Evolutionary conservation across 2,329 filamentous ascomycete species (phyloP), one percentile per base, ranked within the genome.

Genomic region (Passalora sequoiae): DNA sequence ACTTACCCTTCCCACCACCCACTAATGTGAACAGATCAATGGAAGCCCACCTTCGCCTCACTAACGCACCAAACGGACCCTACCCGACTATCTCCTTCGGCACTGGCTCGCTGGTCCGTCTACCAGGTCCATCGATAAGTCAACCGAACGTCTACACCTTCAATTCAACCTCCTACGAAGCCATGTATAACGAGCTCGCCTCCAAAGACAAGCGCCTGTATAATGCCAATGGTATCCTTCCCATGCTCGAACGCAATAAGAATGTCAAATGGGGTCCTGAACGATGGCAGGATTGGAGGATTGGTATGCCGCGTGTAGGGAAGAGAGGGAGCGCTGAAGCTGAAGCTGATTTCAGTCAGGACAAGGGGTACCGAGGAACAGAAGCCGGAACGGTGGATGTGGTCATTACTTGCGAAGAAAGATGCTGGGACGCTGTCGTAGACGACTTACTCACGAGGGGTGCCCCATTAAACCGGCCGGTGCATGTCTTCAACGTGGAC

Each of bases 31-130:
- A 21, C 58, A 86, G 84, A 66, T 88, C 87, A n/a, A 97, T 98
- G 92, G 92, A 97, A 75, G 91, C 91, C n/a, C 92, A 98, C 67
- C 80, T 96, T 20, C 86, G 87, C 51, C 82, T 98, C 24, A 87
- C 92, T 4, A 78, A 85, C 47, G 86, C 88, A 4, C 56, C 59
- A 1, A 56, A 63, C 36, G 35, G 36, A 2, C 55, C 59, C 4
- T 97, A 92, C 61, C 92, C 92, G n/a, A 91, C 95, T 56, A 94
- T 97, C 57, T 97, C 91, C 13, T 98, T 97, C 65, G 92, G 92
- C 50, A 98, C 92, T 0, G 92, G 92, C 43, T 95, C 89, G 13
- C 81, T 95, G 13, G 92, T 98, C 56, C 87, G 92, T 19, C 75
- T 98, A 0, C 92, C 92, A 0, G 92, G 92, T 0, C 91, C 92